Percentiles rank a stretch among this genome's conserved stretches.
These are phyloP conservation scores for Hypoxylon sp. DNA, from an alignment of 2,329 filamentous ascomycete species.

Conservation along the genomic window DNA sequence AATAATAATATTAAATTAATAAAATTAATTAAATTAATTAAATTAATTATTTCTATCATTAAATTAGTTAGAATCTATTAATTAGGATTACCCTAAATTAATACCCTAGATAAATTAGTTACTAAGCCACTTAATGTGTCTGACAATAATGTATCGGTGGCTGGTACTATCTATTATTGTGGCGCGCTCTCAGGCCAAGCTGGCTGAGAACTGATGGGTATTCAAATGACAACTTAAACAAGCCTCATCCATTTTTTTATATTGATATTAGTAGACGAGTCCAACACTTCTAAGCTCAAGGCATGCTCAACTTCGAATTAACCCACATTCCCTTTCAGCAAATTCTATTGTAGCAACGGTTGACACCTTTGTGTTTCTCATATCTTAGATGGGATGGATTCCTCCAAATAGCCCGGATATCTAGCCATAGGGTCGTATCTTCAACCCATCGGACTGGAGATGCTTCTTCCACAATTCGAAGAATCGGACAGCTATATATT, in stretches of 20 bases:
- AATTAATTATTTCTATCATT: no score
- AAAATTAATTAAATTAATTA: no score
- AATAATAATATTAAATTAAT: no score
- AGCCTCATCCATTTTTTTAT: not conserved
- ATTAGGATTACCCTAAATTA: no score
- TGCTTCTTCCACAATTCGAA: slow-evolving; percentile 8
- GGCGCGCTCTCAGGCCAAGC: not conserved
- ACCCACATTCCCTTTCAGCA: not conserved
- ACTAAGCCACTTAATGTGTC: no score
- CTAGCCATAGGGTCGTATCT: not conserved
- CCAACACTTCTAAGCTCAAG: not conserved
- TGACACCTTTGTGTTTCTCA: not conserved
- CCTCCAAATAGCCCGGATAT: slow-evolving; percentile 7
- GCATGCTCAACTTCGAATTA: not conserved
- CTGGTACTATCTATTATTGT: not conserved
- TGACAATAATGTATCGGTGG: no score
- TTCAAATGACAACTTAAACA: no score
- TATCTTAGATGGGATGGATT: slow-evolving; percentile 22
- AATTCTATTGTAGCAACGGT: not conserved
- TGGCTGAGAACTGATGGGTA: not conserved
- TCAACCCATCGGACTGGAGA: slow-evolving; percentile 10
- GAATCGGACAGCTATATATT: not conserved
- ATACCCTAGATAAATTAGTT: no score
- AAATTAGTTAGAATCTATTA: no score
- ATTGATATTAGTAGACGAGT: not conserved